Evolutionary conservation across 2,329 filamentous ascomycete genomes (phyloP).

Genomic region (Ascochyta rabiei): DNA sequence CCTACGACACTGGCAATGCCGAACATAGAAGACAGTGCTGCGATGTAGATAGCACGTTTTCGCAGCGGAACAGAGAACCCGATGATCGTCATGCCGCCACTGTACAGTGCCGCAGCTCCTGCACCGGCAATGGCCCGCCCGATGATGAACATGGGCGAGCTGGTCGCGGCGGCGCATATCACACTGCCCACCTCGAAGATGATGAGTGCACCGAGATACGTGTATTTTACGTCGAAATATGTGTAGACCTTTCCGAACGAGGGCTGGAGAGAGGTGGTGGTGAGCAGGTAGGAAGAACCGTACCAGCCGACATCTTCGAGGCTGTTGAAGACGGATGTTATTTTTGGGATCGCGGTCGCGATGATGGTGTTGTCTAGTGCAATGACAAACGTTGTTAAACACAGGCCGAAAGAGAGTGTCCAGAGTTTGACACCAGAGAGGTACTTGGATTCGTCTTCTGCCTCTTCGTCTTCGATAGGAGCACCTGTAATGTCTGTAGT

Average conservation of each 20-base stretch:
- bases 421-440: slow-evolving; percentile 41
- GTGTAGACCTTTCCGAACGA: slow-evolving; percentile 64
- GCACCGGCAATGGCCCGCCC: slow-evolving; percentile 62
- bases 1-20: slow-evolving; percentile 50
- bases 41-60: slow-evolving; percentile 52
- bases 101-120: slow-evolving; percentile 59
- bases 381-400: slow-evolving; percentile 45
- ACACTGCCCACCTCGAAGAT: slow-evolving; percentile 59
- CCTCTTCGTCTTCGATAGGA: slow-evolving; percentile 21
- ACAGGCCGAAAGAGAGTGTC: slow-evolving; percentile 44
- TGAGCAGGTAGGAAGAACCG: slow-evolving; percentile 53
- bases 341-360: slow-evolving; percentile 48
- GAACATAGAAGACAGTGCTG: slow-evolving; percentile 46
- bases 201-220: slow-evolving; percentile 57
- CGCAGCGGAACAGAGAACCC: slow-evolving; percentile 51
- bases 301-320: slow-evolving; percentile 53
- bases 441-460: slow-evolving; percentile 47
- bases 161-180: slow-evolving; percentile 58
- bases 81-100: slow-evolving; percentile 59
- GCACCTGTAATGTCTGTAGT: slow-evolving; percentile 1
- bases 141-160: slow-evolving; percentile 60
- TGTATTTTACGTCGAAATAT: slow-evolving; percentile 60
- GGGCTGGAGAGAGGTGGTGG: slow-evolving; percentile 52
- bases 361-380: slow-evolving; percentile 51
- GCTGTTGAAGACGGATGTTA: slow-evolving; percentile 51